Base-by-base conservation (phyloP, 2,329 filamentous ascomycete species). In the Pestalotiopsis sp. region DNA sequence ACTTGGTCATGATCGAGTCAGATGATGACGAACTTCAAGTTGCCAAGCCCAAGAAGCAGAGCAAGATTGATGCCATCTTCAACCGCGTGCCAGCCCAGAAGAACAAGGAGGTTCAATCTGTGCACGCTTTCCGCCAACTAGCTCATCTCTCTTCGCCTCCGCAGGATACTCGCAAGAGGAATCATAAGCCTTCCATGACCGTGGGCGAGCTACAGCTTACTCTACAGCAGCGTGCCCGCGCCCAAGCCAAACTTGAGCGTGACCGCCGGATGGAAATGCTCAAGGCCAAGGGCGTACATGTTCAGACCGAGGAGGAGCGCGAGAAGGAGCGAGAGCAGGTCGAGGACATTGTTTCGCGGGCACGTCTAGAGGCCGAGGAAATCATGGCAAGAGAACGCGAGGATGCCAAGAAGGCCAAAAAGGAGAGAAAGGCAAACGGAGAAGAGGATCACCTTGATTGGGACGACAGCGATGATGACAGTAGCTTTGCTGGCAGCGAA, bases 271-370 rank as follows among this genome's bases (percentile, higher is more conserved):
- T 98, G 23, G 90, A 93, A 68, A 87, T 91, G 73, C 86, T 99
- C 56, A 90, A 88, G 75, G 91, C 92, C 12, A 94, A 92, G 79
- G 96, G 96, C 7, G 87, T 98, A 31, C 83, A 92, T 27, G 85
- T 98, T 20, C 92, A 95, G 78, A 97, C 93, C 0, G 89, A 91
- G 2, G 95, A 98, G 79, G 95, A 99, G 78, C 90, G 93, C 23
- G 92, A 95, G 76, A 88, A 89, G 41, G 92, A 97, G 77, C 89
- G 94, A 79, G 90, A 92, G 68, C 90, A 95, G 69, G 90, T 97
- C 13, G 96, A 98, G 74, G 92, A 98, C 75, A 87, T 98, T 70
- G 88, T 98, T 31, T 92, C 95, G 62, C 94, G 91, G 75, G 95
- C 95, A 23, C 87, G 94, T 68, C 86, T 90, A 70, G 93, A 98